Evolutionary conservation across 257 asterid genomes (phyloP).

Genomic region (Ajuga chamaepitys): DNA sequence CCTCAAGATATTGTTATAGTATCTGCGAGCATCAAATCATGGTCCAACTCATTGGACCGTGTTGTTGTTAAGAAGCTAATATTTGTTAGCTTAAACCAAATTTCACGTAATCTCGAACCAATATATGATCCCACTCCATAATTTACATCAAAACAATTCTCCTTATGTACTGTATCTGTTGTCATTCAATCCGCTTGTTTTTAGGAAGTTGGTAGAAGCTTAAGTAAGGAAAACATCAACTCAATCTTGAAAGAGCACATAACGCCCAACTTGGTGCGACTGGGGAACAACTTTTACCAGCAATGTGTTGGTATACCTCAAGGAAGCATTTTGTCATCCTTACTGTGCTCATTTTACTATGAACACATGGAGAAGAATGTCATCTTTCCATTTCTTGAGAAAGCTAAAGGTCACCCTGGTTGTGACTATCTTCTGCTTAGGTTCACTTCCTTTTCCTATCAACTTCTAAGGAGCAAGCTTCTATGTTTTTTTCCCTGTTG

Average conservation of each 20-base stretch:
- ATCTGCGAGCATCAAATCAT: conserved; percentile 21
- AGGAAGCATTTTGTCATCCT: conserved; percentile 63
- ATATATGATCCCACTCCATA: not conserved
- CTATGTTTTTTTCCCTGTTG: conserved; percentile 55
- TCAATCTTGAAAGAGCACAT: conserved; percentile 58
- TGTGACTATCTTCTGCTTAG: conserved; percentile 62
- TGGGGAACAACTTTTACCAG: too few relatives aligned
- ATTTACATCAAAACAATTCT: not conserved
- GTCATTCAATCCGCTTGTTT: not conserved
- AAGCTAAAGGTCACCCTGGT: conserved; percentile 24
- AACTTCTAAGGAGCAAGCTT: conserved; percentile 75
- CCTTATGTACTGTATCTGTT: too few relatives aligned
- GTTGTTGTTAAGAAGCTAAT: conserved; percentile 63
- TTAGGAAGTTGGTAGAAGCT: conserved; percentile 40
- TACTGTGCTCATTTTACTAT: conserved; percentile 80
- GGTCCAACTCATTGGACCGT: conserved; percentile 25
- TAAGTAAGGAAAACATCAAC: conserved; percentile 39
- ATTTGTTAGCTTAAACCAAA: not conserved
- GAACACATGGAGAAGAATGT: conserved; percentile 73
- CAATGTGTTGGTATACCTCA: too few relatives aligned
- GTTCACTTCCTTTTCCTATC: conserved; percentile 72
- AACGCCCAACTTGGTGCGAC: conserved; percentile 47
- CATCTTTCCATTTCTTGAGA: conserved; percentile 62
- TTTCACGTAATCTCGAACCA: not conserved
- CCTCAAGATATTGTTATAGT: conserved; percentile 22